These are phyloP conservation scores for Escovopsis sp. DNA, from an alignment of 2,329 filamentous ascomycete species.

Conservation along the genomic window DNA sequence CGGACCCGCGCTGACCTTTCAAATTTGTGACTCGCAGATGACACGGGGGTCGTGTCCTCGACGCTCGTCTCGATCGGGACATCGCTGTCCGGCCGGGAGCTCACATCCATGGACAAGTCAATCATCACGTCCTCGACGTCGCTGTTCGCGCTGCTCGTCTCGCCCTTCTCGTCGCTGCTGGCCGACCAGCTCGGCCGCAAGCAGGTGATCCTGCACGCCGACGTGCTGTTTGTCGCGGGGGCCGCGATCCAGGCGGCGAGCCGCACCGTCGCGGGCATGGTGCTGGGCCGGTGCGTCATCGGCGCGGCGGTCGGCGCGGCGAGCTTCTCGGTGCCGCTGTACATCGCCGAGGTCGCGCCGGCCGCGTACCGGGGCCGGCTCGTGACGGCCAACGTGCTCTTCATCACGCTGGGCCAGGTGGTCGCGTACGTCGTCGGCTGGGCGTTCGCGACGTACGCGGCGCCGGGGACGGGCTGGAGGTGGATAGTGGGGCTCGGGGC, in stretches of 20 bases:
- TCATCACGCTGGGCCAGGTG: slow-evolving; percentile 79
- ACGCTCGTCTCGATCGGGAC: slow-evolving; percentile 49
- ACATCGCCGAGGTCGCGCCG: slow-evolving; percentile 77
- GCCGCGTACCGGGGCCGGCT: slow-evolving; percentile 61
- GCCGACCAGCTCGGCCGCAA: slow-evolving; percentile 48
- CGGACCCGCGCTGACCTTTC: no score
- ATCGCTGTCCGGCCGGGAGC: slow-evolving; percentile 39
- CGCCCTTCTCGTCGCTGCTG: slow-evolving; percentile 48
- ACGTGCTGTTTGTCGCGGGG: slow-evolving; percentile 52
- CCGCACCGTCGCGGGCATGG: slow-evolving; percentile 46
- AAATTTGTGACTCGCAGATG: slow-evolving; percentile 27
- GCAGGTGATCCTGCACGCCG: slow-evolving; percentile 47
- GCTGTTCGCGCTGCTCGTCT: slow-evolving; percentile 48
- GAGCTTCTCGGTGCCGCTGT: slow-evolving; percentile 72
- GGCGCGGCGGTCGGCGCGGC: slow-evolving; percentile 61
- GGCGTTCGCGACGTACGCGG: slow-evolving; percentile 45
- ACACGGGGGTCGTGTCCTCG: slow-evolving; percentile 54
- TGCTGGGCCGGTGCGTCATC: slow-evolving; percentile 52
- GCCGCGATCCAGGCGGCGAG: slow-evolving; percentile 50
- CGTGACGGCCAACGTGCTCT: slow-evolving; percentile 68
- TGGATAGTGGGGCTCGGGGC: slow-evolving; percentile 87
- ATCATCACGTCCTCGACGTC: slow-evolving; percentile 57
- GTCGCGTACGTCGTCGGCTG: slow-evolving; percentile 78
- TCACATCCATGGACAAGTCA: slow-evolving; percentile 52
- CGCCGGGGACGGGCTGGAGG: slow-evolving; percentile 52